Conservation (phyloP, 2,329 filamentous ascomycete species). For the Mycosphaerelloides madeirae region DNA sequence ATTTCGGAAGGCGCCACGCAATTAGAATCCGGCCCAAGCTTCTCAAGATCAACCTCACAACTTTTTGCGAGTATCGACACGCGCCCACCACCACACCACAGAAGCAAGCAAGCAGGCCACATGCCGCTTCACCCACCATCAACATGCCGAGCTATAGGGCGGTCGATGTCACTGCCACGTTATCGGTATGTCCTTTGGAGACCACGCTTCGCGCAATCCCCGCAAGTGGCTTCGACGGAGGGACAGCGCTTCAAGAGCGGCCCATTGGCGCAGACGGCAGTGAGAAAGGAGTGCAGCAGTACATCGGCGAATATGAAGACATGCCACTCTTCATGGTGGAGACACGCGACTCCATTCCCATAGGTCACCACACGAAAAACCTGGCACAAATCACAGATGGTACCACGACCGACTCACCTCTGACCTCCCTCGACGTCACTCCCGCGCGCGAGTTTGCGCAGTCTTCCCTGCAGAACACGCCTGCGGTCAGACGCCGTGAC, state of each 20-base stretch:
- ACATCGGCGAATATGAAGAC: constrained; percentile 29
- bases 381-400: no score
- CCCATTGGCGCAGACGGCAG: constrained; percentile 18
- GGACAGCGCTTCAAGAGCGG: constrained; percentile 18
- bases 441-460: no score
- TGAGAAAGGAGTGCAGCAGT: constrained; percentile 23
- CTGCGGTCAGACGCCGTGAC: no score
- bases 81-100: background rate
- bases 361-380: no score
- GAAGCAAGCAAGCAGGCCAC: no score
- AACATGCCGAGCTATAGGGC: constrained; percentile 30
- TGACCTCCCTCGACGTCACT: constrained; percentile 11
- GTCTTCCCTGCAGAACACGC: no score
- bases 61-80: no score
- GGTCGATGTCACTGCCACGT: constrained; percentile 24
- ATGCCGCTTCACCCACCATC: background rate
- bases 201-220: constrained; percentile 1
- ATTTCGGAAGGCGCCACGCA: no score
- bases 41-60: no score
- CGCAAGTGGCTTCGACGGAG: background rate
- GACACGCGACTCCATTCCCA: constrained; percentile 15
- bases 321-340: constrained; percentile 33
- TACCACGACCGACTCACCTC: background rate
- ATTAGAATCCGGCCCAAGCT: no score
- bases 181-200: constrained; percentile 21